Percentiles rank a stretch among this genome's conserved stretches.
Evolutionary conservation across 805 yeast species (phyloP).

Genomic region (Barnettozyma salicaria): DNA sequence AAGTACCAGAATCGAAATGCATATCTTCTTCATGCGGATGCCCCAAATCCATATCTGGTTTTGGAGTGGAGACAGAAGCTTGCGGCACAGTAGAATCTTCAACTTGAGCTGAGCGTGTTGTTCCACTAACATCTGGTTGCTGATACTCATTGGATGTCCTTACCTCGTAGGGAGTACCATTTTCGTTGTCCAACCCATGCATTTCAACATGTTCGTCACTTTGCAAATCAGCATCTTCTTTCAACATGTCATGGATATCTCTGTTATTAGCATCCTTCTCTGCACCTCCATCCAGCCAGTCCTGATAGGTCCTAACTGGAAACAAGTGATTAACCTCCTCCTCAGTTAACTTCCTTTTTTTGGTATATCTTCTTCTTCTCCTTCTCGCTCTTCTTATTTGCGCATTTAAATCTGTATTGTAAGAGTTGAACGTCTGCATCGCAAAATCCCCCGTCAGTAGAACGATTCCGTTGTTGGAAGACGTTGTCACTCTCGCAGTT

Average conservation of each 20-base stretch:
- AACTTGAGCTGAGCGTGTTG: neutral
- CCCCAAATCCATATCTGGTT: slow-evolving; percentile 19
- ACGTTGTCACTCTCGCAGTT: slow-evolving; percentile 21
- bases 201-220: slow-evolving; percentile 7
- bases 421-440: slow-evolving; percentile 19
- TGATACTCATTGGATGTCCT: too few species aligned
- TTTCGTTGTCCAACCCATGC: too few species aligned
- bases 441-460: slow-evolving; percentile 23
- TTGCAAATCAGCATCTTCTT: slow-evolving; percentile 23
- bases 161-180: too few species aligned
- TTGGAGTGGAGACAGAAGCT: neutral
- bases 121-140: too few species aligned
- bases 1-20: slow-evolving; percentile 60
- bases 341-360: slow-evolving; percentile 46
- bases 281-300: slow-evolving; percentile 59
- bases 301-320: slow-evolving; percentile 49
- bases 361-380: slow-evolving; percentile 38
- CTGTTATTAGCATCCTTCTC: slow-evolving; percentile 42
- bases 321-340: slow-evolving; percentile 56
- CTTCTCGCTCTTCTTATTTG: slow-evolving; percentile 26
- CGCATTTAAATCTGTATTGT: slow-evolving; percentile 14
- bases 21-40: slow-evolving; percentile 18
- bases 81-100: slow-evolving; percentile 1
- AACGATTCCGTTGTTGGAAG: slow-evolving; percentile 15
- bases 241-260: slow-evolving; percentile 40